Percentiles rank a stretch among this genome's conserved stretches.
phyloP scores from a whole-genome alignment of 768 basidiomycete species.

The Polyporus arcularius region DNA sequence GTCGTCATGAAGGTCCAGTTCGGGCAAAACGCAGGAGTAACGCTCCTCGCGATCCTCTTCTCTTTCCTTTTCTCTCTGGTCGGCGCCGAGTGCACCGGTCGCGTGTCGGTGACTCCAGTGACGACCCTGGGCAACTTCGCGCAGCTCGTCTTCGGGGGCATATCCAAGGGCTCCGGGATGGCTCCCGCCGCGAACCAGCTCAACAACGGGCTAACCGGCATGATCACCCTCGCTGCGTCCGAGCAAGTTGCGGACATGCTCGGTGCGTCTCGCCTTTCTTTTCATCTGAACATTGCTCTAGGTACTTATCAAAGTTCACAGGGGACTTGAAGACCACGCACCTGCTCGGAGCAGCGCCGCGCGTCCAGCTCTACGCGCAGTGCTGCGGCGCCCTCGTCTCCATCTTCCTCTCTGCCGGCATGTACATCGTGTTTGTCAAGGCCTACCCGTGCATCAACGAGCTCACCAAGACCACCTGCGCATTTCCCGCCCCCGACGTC shows the following conservation, averaged over 20 bases:
- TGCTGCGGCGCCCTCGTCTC: conserved; percentile 28
- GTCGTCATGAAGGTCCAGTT: conserved; percentile 25
- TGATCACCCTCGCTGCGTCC: conserved; percentile 26
- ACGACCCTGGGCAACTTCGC: conserved; percentile 25
- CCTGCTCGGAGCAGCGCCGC: conserved; percentile 26
- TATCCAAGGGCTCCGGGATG: conserved; percentile 20
- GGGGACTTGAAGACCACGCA: conserved; percentile 28
- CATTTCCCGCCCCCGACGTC: conserved; percentile 27
- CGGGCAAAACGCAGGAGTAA: conserved; percentile 25
- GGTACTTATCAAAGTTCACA: background rate
- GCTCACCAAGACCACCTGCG: conserved; percentile 20
- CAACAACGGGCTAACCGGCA: conserved; percentile 24
- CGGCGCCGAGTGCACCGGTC: conserved; percentile 24
- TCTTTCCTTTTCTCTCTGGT: conserved; percentile 27
- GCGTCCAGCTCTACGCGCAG: conserved; percentile 29
- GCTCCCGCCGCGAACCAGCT: conserved; percentile 19
- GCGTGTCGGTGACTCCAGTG: conserved; percentile 25
- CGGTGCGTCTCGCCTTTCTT: conserved; percentile 1
- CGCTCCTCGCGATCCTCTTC: conserved; percentile 24
- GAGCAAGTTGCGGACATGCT: conserved; percentile 27
- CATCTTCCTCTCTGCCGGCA: conserved; percentile 26
- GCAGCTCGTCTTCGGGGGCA: conserved; percentile 25
- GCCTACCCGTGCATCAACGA: conserved; percentile 28
- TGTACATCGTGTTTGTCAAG: conserved; percentile 24
- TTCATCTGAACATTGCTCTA: background rate